Evolutionary conservation across 768 basidiomycete genomes (phyloP), one percentile per base, ranked within the genome.

Genomic region (Rhizopogon roseolus): DNA sequence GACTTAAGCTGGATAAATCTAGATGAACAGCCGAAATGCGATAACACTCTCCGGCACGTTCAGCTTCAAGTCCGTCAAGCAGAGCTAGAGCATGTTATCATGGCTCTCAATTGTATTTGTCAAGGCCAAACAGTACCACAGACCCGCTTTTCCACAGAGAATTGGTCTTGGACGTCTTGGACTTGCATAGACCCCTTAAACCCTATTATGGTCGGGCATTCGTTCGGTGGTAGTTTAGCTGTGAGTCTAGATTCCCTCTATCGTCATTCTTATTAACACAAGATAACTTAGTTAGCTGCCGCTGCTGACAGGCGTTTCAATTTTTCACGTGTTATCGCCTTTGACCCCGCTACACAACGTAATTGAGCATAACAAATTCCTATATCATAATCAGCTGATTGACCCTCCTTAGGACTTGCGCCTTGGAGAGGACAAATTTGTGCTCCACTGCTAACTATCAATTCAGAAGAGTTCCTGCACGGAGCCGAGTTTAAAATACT

Each of bases 391-490:
- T 62, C 34, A 60, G 61, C 25, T 34, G 57, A 41, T 67, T 55
- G 58, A 17, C 22, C 22, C 22, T 41, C 53, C 54, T 42, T 29
- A 67, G 71, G 68, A 8, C 50, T 68, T 17, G 56, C 58, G 8
- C 65, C 68, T 11, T 66, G 66, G 64, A 57, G 46, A n/a, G 59
- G 54, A 39, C 46, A 49, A 16, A 57, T 66, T 10, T 61, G 64
- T 38, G 63, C 64, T 11, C 73, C 73, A 0, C 58, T 73, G 9
- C 66, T 76, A n/a, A 69, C 71, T 10, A 63, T 77, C 62, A 74
- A 75, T 56, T 73, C 72, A 2, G 69, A 73, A 19, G 75, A 75
- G 37, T 75, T 73, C 57, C 68, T 71, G 2, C 59, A 64, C 7
- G 72, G 72, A 58, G 54, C 54, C 3, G 66, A 77, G 51, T 76